A percentile compares a stretch with the other conserved stretches of the same genome.
Evolutionary conservation across 352 stramenopile genomes (phyloP).

Genomic region (Thalassiosira pacifica): DNA sequence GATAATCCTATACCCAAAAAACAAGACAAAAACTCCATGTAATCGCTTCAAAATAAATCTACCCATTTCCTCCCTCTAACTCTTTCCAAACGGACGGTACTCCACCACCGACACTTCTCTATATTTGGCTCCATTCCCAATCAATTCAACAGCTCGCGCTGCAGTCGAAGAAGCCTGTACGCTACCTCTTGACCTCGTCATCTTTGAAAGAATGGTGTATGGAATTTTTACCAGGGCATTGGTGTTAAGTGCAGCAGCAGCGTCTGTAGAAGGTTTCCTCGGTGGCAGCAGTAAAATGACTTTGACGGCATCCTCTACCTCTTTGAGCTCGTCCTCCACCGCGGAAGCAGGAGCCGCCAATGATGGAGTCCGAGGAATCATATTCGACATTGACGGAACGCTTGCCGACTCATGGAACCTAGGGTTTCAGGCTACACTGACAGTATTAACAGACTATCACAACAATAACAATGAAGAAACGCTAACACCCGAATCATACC

Average conservation of each 20-base stretch:
- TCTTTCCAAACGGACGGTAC: no score
- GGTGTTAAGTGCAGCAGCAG: not conserved
- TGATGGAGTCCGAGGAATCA: slow-evolving; percentile 64
- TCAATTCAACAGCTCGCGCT: no score
- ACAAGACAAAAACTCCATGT: no score
- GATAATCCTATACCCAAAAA: no score
- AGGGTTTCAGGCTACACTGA: slow-evolving; percentile 80
- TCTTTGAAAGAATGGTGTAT: not conserved
- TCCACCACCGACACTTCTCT: no score
- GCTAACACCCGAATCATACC: slow-evolving; percentile 43
- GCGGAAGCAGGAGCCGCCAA: not conserved
- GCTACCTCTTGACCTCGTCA: no score
- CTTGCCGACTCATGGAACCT: slow-evolving; percentile 86
- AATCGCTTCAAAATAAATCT: no score
- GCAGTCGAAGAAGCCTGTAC: no score
- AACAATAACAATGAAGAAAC: slow-evolving; percentile 64
- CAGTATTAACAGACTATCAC: slow-evolving; percentile 72
- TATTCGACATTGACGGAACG: slow-evolving; percentile 88
- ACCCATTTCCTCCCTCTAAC: no score
- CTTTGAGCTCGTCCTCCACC: not conserved
- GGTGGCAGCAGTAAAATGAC: not conserved
- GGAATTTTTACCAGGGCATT: not conserved
- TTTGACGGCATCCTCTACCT: not conserved
- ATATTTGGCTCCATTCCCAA: no score
- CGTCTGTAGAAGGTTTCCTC: not conserved